Evolutionary conservation across 768 basidiomycete species (phyloP).

Genomic region (Trichaptum fuscoviolaceum): DNA sequence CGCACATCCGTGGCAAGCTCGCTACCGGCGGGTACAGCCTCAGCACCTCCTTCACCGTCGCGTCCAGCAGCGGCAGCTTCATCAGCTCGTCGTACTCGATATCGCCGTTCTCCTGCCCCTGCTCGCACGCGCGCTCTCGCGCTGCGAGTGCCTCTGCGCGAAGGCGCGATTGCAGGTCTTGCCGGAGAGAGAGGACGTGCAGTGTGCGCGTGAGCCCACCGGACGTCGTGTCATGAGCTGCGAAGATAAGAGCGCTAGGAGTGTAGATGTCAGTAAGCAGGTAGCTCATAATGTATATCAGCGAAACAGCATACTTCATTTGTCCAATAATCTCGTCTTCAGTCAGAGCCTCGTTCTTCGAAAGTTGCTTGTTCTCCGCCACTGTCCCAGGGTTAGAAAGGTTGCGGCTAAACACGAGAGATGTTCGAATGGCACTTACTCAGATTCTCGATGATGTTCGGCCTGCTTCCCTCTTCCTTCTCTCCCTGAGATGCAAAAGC

Average conservation of each 20-base stretch:
- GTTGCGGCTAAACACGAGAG: too few relatives aligned
- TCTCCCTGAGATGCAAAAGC: background rate
- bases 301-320: slow-evolving; percentile 7
- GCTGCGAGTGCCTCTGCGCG: slow-evolving; percentile 19
- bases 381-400: slow-evolving; percentile 19
- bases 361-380: slow-evolving; percentile 19
- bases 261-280: background rate
- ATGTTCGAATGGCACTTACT: background rate
- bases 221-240: slow-evolving; percentile 23
- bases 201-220: slow-evolving; percentile 16
- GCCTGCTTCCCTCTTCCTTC: slow-evolving; percentile 5
- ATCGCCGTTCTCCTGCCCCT: slow-evolving; percentile 7
- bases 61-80: slow-evolving; percentile 24
- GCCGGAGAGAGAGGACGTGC: slow-evolving; percentile 19
- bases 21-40: slow-evolving; percentile 25
- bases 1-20: background rate
- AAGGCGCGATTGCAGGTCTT: slow-evolving; percentile 20
- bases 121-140: slow-evolving; percentile 19
- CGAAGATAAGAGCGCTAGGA: slow-evolving; percentile 20
- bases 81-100: slow-evolving; percentile 21
- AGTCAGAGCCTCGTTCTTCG: slow-evolving; percentile 12
- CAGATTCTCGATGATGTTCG: background rate
- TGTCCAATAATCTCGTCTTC: slow-evolving; percentile 20
- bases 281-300: background rate
- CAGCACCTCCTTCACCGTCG: slow-evolving; percentile 18